Evolutionary conservation across 164 flowering plant species (phyloP).

Genomic region (Tetracentron sinense): DNA sequence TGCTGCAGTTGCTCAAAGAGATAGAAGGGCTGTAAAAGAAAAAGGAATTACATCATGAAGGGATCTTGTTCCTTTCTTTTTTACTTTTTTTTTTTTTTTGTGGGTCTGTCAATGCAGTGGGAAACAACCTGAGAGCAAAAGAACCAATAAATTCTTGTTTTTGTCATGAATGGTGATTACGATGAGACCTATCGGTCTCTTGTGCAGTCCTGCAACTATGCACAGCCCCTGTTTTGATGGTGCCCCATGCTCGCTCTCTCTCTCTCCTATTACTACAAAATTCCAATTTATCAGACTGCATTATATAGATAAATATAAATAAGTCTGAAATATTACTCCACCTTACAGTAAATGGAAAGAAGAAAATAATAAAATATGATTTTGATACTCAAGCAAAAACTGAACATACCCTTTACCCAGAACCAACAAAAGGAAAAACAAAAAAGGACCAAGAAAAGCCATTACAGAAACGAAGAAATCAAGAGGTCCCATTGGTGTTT

Average conservation of each 20-base stretch:
- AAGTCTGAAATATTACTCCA: too few species aligned
- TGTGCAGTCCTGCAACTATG: slow-evolving; percentile 14
- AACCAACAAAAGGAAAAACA: not conserved
- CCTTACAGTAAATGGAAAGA: not conserved
- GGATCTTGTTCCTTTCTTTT: slow-evolving; percentile 24
- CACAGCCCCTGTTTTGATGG: not conserved
- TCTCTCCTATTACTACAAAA: not conserved
- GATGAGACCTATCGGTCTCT: slow-evolving; percentile 10
- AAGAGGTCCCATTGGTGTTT: not conserved
- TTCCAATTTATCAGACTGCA: not conserved
- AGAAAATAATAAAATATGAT: not conserved
- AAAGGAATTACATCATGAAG: slow-evolving; percentile 22
- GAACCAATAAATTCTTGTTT: slow-evolving; percentile 18
- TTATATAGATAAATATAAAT: too few species aligned
- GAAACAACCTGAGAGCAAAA: slow-evolving; percentile 50
- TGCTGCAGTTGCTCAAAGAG: slow-evolving; percentile 12
- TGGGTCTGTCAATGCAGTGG: slow-evolving; percentile 49
- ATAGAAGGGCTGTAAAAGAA: slow-evolving; percentile 20
- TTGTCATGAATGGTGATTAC: slow-evolving; percentile 21
- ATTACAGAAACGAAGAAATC: not conserved
- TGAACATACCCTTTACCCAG: too few species aligned
- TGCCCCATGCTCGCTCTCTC: not conserved
- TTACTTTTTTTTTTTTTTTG: slow-evolving; percentile 18
- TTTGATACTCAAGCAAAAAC: too few species aligned
- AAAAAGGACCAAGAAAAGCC: not conserved